phyloP scores from a whole-genome alignment of 768 basidiomycete species.

The Trametopsis cervina region DNA sequence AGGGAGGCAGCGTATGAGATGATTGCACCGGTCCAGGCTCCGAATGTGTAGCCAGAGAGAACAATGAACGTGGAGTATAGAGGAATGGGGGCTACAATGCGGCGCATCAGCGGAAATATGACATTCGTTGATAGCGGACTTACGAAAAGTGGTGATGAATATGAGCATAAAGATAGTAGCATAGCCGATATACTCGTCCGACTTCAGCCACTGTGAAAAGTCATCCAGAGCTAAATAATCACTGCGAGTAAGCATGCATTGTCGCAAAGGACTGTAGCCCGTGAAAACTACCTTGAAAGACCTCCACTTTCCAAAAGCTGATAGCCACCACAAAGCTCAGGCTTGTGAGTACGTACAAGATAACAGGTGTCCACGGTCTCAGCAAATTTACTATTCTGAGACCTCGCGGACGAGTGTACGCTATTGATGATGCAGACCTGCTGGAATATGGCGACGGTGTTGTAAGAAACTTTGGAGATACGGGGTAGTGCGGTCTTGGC shows the following conservation, averaged over 20 bases:
- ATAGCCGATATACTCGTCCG: conserved; percentile 67
- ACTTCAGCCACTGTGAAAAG: conserved; percentile 71
- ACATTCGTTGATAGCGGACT: conserved; percentile 28
- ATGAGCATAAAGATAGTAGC: conserved; percentile 76
- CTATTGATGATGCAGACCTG: conserved; percentile 11
- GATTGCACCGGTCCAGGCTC: conserved; percentile 74
- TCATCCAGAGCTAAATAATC: conserved; percentile 67
- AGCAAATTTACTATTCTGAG: conserved; percentile 53
- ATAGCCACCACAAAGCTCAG: conserved; percentile 76
- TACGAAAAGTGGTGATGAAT: conserved; percentile 84
- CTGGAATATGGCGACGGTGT: conserved; percentile 8
- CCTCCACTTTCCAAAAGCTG: conserved; percentile 73
- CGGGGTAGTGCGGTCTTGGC: conserved; percentile 5
- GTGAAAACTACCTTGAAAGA: conserved; percentile 80
- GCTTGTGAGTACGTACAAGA: conserved; percentile 71
- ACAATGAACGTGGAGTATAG: conserved; percentile 92
- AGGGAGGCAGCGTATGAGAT: conserved; percentile 87
- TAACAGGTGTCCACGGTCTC: conserved; percentile 71
- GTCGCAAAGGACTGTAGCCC: no score
- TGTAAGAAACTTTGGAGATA: conserved; percentile 6
- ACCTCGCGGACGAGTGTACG: conserved; percentile 27
- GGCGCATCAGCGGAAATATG: not conserved
- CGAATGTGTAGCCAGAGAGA: conserved; percentile 87
- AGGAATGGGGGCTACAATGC: conserved; percentile 68
- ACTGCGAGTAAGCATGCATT: conserved; percentile 9